Conservation (phyloP, 345 rosid genomes). For the Gossypium herbaceum region DNA sequence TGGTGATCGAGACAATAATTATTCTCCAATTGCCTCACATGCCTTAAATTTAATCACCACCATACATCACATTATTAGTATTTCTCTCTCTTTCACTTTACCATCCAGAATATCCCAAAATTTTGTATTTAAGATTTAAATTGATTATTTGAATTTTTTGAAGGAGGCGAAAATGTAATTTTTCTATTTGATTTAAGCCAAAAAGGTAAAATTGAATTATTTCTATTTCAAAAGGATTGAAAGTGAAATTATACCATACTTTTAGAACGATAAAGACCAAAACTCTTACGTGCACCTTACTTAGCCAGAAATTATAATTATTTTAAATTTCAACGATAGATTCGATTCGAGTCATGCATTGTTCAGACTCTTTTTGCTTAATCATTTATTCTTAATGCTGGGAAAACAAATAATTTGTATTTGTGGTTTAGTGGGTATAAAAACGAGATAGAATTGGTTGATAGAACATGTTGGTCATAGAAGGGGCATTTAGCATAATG, state of each 20-base stretch:
- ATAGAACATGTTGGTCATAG: neutral
- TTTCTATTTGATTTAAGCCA: no score
- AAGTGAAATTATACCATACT: no score
- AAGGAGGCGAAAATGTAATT: no score
- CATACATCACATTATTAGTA: neutral
- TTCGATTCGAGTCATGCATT: neutral
- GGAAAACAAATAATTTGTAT: neutral
- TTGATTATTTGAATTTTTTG: no score
- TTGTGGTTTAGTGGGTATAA: slow-evolving; percentile 5
- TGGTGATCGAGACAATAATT: neutral
- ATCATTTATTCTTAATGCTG: neutral
- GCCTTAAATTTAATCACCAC: neutral
- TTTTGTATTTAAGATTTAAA: no score
- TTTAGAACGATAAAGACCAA: no score
- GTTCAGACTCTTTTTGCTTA: neutral
- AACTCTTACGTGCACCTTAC: no score
- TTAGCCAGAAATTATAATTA: no score
- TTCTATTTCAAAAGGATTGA: no score
- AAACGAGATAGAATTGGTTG: neutral
- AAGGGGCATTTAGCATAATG: neutral
- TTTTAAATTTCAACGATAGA: neutral
- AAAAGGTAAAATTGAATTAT: no score
- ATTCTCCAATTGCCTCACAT: neutral
- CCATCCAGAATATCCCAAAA: neutral
- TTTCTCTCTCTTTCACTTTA: neutral